phyloP scores from a whole-genome alignment of 2,329 filamentous ascomycete species.

The Camillea tinctor region DNA sequence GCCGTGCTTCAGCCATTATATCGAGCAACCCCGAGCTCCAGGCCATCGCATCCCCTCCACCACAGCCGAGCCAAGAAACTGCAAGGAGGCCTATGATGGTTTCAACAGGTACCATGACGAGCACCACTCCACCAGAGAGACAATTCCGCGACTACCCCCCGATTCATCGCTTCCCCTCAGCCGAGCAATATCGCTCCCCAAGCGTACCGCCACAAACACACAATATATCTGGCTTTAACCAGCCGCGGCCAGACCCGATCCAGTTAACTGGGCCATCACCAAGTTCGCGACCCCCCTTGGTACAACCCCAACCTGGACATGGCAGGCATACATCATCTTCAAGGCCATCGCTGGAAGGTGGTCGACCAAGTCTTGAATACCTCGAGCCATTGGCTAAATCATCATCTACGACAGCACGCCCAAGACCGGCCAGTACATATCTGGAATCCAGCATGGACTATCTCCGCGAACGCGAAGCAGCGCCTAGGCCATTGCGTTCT shows the following conservation, averaged over 20 bases:
- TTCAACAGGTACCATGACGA: slow-evolving; percentile 78
- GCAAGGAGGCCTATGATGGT: slow-evolving; percentile 41
- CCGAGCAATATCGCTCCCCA: slow-evolving; percentile 39
- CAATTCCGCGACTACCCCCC: slow-evolving; percentile 40
- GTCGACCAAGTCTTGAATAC: slow-evolving; percentile 63
- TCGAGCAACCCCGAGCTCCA: slow-evolving; percentile 61
- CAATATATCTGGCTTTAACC: slow-evolving; percentile 24
- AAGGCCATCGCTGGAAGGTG: slow-evolving; percentile 69
- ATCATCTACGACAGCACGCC: slow-evolving; percentile 49
- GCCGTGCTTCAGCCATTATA: slow-evolving; percentile 63
- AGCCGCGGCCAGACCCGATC: slow-evolving; percentile 23
- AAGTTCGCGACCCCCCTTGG: slow-evolving; percentile 32
- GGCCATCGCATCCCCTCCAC: slow-evolving; percentile 50
- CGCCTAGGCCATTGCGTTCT: slow-evolving; percentile 40
- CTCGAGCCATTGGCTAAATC: slow-evolving; percentile 62
- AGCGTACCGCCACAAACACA: slow-evolving; percentile 38
- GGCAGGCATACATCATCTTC: slow-evolving; percentile 48
- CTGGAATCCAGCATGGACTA: slow-evolving; percentile 81
- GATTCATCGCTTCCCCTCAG: slow-evolving; percentile 42
- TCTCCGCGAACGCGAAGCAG: slow-evolving; percentile 71
- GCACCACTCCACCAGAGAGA: slow-evolving; percentile 52
- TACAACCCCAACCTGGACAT: slow-evolving; percentile 35
- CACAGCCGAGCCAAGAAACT: slow-evolving; percentile 32
- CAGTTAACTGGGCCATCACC: slow-evolving; percentile 26
- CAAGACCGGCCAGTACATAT: slow-evolving; percentile 78